phyloP scores from a whole-genome alignment of 1,284 basidiomycete species.

The Ustilago trichophora region DNA sequence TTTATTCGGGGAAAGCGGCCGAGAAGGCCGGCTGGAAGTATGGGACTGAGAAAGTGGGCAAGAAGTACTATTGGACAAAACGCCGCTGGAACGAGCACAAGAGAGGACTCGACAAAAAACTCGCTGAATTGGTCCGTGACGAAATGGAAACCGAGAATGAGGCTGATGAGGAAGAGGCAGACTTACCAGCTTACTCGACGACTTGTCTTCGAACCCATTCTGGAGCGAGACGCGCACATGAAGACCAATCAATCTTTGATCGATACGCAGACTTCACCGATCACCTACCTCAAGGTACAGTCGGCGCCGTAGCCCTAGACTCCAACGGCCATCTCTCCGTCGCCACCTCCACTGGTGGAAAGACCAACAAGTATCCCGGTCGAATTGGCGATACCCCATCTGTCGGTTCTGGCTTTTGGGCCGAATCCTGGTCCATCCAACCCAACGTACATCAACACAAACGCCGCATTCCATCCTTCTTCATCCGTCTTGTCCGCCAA shows the following conservation, averaged over 20 bases:
- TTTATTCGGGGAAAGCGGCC: slow-evolving; percentile 75
- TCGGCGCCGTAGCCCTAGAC: slow-evolving; percentile 83
- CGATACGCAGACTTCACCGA: slow-evolving; percentile 69
- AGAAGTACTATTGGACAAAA: slow-evolving; percentile 37
- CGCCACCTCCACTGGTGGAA: slow-evolving; percentile 81
- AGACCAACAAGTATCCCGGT: slow-evolving; percentile 82
- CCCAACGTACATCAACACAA: background rate
- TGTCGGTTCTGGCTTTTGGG: slow-evolving; percentile 82
- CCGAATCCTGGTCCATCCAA: slow-evolving; percentile 74
- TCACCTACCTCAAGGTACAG: slow-evolving; percentile 77
- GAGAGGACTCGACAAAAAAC: slow-evolving; percentile 8
- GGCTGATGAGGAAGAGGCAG: background rate
- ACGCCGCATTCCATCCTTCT: background rate
- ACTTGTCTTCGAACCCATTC: background rate
- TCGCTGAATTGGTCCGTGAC: background rate
- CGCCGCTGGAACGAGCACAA: slow-evolving; percentile 42
- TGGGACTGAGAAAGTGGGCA: slow-evolving; percentile 21
- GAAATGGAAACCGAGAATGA: background rate
- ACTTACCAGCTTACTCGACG: slow-evolving; percentile 9
- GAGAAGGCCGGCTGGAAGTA: slow-evolving; percentile 71
- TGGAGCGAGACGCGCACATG: slow-evolving; percentile 2
- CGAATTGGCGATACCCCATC: slow-evolving; percentile 81
- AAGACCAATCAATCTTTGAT: slow-evolving; percentile 25
- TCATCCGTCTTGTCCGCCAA: background rate
- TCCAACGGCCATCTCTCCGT: slow-evolving; percentile 76